These are phyloP conservation scores for Triangularia setosa DNA, from an alignment of 2,329 filamentous ascomycete species.

Conservation along the genomic window DNA sequence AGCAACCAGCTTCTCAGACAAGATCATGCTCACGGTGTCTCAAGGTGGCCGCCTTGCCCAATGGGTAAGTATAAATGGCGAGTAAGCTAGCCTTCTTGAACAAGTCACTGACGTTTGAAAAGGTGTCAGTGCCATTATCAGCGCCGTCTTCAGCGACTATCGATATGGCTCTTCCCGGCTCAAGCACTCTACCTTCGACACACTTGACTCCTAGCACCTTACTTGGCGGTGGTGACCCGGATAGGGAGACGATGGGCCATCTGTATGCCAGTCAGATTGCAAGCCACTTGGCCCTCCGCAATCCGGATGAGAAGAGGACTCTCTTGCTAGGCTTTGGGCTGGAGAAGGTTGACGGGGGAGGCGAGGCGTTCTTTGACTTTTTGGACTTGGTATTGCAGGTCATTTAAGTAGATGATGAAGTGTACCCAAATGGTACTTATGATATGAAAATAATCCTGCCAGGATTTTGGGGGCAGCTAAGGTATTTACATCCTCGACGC, in stretches of 20 bases:
- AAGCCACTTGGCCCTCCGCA: constrained; percentile 68
- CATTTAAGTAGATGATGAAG: constrained; percentile 33
- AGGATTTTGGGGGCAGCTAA: too few relatives aligned
- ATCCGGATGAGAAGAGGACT: constrained; percentile 60
- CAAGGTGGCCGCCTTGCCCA: constrained; percentile 83
- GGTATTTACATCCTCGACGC: too few relatives aligned
- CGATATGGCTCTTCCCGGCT: constrained; percentile 54
- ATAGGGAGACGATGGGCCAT: constrained; percentile 79
- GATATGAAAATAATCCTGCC: too few relatives aligned
- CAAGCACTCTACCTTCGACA: constrained; percentile 65
- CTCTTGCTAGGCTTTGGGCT: constrained; percentile 61
- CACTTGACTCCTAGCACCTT: constrained; percentile 84
- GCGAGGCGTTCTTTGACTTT: constrained; percentile 61
- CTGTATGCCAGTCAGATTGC: constrained; percentile 87
- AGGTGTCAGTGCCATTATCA: constrained; percentile 78
- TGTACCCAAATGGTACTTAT: not conserved
- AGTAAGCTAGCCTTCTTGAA: not conserved
- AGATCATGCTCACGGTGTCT: constrained; percentile 82
- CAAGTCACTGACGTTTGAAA: constrained; percentile 10
- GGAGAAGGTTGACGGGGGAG: constrained; percentile 44
- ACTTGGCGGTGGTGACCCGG: constrained; percentile 74
- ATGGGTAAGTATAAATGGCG: constrained; percentile 64
- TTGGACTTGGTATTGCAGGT: constrained; percentile 60
- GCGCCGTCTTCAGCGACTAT: constrained; percentile 60
- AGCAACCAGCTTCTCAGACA: constrained; percentile 76